Percentiles rank a stretch among this genome's conserved stretches.
Evolutionary conservation across 1,284 basidiomycete species (phyloP).

Genomic region (Malassezia brasiliensis): DNA sequence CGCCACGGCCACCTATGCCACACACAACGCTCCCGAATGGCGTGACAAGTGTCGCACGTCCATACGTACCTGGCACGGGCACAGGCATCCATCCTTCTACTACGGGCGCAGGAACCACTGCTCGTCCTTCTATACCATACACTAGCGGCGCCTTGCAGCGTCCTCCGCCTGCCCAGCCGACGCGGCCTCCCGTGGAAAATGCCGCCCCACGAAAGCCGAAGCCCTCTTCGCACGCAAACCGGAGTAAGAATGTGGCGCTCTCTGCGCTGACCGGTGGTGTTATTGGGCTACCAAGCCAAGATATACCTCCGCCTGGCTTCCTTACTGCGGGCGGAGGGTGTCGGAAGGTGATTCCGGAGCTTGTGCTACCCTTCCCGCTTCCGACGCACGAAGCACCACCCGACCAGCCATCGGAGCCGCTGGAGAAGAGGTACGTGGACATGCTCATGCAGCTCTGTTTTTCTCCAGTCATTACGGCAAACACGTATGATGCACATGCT

Average conservation of each 20-base stretch:
- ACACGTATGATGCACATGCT: conserved; percentile 44
- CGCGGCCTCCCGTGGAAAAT: no score
- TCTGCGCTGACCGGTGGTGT: conserved; percentile 22
- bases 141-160: no score
- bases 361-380: conserved; percentile 28
- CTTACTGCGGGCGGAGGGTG: conserved; percentile 30
- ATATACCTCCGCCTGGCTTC: conserved; percentile 15
- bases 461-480: conserved; percentile 42
- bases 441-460: conserved; percentile 22
- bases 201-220: neutral
- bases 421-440: neutral
- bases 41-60: no score
- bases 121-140: no score
- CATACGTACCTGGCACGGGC: no score
- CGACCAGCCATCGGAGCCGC: neutral
- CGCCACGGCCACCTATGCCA: no score
- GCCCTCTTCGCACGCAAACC: conserved; percentile 8
- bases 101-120: no score
- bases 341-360: conserved; percentile 31
- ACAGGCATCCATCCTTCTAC: no score
- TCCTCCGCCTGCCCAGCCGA: no score
- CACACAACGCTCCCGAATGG: no score
- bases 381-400: neutral
- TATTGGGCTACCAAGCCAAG: conserved; percentile 21
- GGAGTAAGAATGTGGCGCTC: conserved; percentile 10